phyloP scores from a whole-genome alignment of 805 yeast species.

The Tetrapisispora iriomotensis region DNA sequence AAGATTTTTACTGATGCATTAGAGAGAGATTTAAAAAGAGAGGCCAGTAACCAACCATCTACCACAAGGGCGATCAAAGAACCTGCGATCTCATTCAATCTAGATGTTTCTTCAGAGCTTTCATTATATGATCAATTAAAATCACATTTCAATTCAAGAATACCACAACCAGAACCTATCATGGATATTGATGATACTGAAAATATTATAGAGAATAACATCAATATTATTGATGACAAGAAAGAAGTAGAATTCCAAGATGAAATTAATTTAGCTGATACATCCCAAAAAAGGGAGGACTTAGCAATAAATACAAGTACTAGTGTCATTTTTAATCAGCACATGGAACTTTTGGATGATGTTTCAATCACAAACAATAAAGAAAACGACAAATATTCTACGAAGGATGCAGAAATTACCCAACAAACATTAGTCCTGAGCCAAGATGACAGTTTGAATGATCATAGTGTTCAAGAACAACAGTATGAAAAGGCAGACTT shows the following conservation, averaged over 20 bases:
- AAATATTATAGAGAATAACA: not conserved
- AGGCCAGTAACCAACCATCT: constrained; percentile 46
- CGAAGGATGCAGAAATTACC: too few species aligned
- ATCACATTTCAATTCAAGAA: constrained; percentile 1
- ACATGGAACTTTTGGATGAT: too few species aligned
- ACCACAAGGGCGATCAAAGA: constrained; percentile 67
- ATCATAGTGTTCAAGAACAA: not conserved
- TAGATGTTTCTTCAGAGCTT: constrained; percentile 36
- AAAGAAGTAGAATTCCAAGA: not conserved
- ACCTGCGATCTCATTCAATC: constrained; percentile 71
- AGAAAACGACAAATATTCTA: too few species aligned
- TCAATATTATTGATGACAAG: not conserved
- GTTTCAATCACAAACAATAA: too few species aligned
- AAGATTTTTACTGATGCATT: constrained; percentile 85
- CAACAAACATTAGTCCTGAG: constrained; percentile 16
- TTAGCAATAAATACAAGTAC: too few species aligned
- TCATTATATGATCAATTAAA: constrained; percentile 47
- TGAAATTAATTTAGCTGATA: not conserved
- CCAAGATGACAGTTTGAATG: constrained; percentile 6
- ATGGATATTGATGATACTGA: constrained; percentile 1
- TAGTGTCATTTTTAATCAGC: too few species aligned
- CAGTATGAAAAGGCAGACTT: not conserved
- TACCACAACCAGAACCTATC: not conserved
- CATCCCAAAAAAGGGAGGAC: too few species aligned
- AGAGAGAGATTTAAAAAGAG: constrained; percentile 84